Evolutionary conservation across 75 land plant species (phyloP), one percentile per base, ranked within the genome.

Genomic region (Adiantum capillusveneris): DNA sequence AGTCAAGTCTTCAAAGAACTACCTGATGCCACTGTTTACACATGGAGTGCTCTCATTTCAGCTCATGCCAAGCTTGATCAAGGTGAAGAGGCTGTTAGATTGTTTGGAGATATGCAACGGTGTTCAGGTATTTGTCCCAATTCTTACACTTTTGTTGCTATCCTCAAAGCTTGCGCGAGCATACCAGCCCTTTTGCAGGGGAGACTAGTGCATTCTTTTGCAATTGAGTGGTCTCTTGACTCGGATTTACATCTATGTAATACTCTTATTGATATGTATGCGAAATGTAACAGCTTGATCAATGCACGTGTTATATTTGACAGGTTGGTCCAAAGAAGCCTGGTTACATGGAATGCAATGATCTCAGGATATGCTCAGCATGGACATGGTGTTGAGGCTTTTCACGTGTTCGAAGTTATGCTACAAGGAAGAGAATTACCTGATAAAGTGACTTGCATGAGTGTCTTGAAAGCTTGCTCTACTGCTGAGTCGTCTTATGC

Each of bases 241-340:
- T 22, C 34, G 2, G 70, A 67, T 49, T 14, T 30, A 3, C 22
- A 59, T 53, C 25, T 60, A 24, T 19, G 70, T 25, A 67, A 67
- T 24, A 11, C 46, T 21, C 52, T 67, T 29, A 60, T 67, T 48
- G 50, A 36, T 11, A 62, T 62, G 65, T 69, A 69, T 43, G 71
- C 25, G 27, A 60, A 69, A 39, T 62, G 57, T 29, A 44, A 58
- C 14, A 14, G 14, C 9, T 14, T 41, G 9, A 41, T 14, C 14
- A 14, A 41, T 41, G 43, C 43, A 41, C 43, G 14, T 41, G 43
- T 41, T 9, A 41, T 41, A 41, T 41, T 41, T 41, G 43, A 41
- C 43, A 41, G 43, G 14, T 41, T 41, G 14, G 43, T 9, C 12
- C 12, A 41, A 14, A 9, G 14, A 14, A 41, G 43, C 14, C 14